A percentile compares a stretch with the other conserved stretches of the same genome.
Evolutionary conservation across 306 rosid genomes (phyloP).

Genomic region (Vigna angularis): DNA sequence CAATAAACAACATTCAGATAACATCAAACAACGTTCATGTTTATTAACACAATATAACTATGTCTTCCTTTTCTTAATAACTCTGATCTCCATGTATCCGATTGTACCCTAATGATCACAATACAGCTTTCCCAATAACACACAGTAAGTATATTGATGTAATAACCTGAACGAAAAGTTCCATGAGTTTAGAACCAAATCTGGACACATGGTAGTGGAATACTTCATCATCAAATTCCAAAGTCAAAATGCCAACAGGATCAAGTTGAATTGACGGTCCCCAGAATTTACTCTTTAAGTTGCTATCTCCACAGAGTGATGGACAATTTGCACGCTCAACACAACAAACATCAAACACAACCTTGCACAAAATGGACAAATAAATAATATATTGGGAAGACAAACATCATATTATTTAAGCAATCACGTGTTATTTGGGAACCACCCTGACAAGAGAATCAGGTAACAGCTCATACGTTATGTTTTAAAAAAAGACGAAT

Average conservation of each 20-base stretch:
- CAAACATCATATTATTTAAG: neutral
- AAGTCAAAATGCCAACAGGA: conserved; percentile 85
- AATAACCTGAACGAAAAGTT: conserved; percentile 68
- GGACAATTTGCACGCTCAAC: neutral
- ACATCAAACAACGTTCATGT: no score
- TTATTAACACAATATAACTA: no score
- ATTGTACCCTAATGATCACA: conserved; percentile 97
- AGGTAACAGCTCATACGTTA: no score
- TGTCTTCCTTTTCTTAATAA: no score
- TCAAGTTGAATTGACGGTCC: conserved; percentile 98
- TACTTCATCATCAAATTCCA: conserved; percentile 84
- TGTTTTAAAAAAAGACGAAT: no score
- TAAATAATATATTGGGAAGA: neutral
- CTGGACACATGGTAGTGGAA: conserved; percentile 7
- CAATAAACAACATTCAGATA: no score
- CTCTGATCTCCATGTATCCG: conserved; percentile 68
- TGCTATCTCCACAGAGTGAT: neutral
- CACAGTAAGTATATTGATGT: conserved; percentile 95
- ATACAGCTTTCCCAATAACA: conserved; percentile 90
- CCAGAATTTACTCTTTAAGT: conserved; percentile 89
- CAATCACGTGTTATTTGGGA: neutral
- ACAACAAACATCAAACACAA: conserved; percentile 21
- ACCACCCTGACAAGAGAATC: neutral
- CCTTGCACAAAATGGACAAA: neutral
- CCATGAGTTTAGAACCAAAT: conserved; percentile 40